Conservation (phyloP, 305 asterid genomes). For the Fraxinus platypoda region DNA sequence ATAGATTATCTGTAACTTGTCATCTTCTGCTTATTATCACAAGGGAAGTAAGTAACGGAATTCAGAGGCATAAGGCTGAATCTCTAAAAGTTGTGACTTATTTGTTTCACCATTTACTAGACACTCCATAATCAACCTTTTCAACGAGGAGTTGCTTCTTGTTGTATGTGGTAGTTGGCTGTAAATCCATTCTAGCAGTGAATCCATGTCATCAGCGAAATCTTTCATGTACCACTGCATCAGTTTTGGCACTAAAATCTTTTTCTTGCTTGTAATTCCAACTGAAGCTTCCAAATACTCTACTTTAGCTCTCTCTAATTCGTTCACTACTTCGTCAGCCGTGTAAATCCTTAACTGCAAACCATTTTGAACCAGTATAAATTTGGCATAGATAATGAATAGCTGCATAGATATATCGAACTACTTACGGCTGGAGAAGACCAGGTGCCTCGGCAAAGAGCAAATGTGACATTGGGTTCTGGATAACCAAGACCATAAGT, state of each 20-base stretch:
- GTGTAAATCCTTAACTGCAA: constrained; percentile 67
- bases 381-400: constrained; percentile 5
- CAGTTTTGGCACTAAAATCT: constrained; percentile 69
- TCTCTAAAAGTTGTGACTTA: constrained; percentile 38
- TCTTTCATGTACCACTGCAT: constrained; percentile 84
- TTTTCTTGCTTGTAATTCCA: constrained; percentile 74
- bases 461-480: constrained; percentile 83
- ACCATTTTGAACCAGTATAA: constrained; percentile 13
- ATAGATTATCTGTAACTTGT: neutral
- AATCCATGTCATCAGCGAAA: constrained; percentile 82
- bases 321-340: constrained; percentile 68
- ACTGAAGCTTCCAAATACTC: constrained; percentile 87
- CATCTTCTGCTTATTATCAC: constrained; percentile 21
- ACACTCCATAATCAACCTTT: constrained; percentile 76
- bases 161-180: constrained; percentile 66
- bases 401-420: neutral
- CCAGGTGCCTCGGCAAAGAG: constrained; percentile 92
- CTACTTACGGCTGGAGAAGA: constrained; percentile 90
- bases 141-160: constrained; percentile 38
- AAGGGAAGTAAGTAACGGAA: constrained; percentile 71
- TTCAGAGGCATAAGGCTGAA: constrained; percentile 67
- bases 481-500: constrained; percentile 84
- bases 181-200: constrained; percentile 88
- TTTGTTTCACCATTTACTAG: constrained; percentile 51
- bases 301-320: constrained; percentile 78